Evolutionary conservation across 805 yeast genomes (phyloP).

Genomic region (Starmerella ratchasimensis): DNA sequence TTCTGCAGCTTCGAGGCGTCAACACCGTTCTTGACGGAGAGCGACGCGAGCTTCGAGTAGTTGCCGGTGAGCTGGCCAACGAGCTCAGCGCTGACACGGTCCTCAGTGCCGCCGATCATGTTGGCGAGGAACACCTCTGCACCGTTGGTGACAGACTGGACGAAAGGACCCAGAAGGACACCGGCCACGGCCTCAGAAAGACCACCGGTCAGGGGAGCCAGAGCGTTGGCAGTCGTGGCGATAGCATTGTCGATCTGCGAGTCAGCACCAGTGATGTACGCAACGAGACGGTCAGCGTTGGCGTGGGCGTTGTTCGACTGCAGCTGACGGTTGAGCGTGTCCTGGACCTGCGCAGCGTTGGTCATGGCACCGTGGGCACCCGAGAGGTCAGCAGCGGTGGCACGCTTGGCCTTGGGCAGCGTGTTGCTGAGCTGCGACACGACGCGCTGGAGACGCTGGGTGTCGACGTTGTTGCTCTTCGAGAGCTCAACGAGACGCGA

Average conservation of each 20-base stretch:
- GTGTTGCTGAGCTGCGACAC: slow-evolving; percentile 14
- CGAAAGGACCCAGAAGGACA: slow-evolving; percentile 12
- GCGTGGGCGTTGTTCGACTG: slow-evolving; percentile 5
- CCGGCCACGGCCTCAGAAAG: slow-evolving; percentile 7
- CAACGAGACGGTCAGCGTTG: slow-evolving; percentile 9
- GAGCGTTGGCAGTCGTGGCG: slow-evolving; percentile 16
- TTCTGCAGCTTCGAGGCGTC: slow-evolving; percentile 10
- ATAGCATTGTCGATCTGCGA: slow-evolving; percentile 24
- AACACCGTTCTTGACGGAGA: slow-evolving; percentile 18
- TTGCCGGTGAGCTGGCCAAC: slow-evolving; percentile 16
- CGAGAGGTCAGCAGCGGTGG: slow-evolving; percentile 1
- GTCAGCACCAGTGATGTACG: slow-evolving; percentile 24
- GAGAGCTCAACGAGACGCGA: slow-evolving; percentile 14
- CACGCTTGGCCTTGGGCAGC: slow-evolving; percentile 7
- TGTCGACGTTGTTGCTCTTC: slow-evolving; percentile 15
- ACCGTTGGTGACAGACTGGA: slow-evolving; percentile 24
- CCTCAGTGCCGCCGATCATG: slow-evolving; percentile 18
- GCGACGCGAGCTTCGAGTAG: slow-evolving; percentile 15
- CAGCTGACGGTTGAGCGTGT: slow-evolving; percentile 12
- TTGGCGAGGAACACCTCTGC: slow-evolving; percentile 23
- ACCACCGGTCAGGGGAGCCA: slow-evolving; percentile 17
- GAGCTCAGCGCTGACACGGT: slow-evolving; percentile 22
- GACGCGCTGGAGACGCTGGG: slow-evolving; percentile 12
- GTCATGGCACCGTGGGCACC: slow-evolving; percentile 14
- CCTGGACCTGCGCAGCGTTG: slow-evolving; percentile 15